Percentiles rank a stretch among this genome's conserved stretches.
phyloP scores from a whole-genome alignment of 1,139 yeast genomes.

The Wickerhamiella infanticola region DNA sequence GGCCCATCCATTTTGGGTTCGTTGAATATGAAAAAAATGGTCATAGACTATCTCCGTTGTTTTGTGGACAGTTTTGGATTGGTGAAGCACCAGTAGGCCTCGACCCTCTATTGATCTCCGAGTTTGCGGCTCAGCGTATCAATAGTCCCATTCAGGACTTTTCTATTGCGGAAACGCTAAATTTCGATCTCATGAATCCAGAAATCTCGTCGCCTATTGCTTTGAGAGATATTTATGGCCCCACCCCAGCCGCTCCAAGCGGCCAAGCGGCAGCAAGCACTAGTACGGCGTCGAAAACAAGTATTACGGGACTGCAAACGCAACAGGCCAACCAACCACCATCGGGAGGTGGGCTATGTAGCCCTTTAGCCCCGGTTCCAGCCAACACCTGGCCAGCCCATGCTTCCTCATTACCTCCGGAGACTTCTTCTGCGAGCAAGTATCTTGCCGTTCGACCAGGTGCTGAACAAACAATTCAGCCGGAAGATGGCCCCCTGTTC shows the following conservation, averaged over 20 bases:
- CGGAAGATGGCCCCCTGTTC: constrained; percentile 65
- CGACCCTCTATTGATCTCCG: background rate
- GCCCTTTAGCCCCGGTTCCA: background rate
- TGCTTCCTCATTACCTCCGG: background rate
- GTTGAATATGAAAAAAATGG: constrained; percentile 28
- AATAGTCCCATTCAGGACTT: background rate
- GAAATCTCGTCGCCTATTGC: constrained; percentile 6
- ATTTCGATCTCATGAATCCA: constrained; percentile 5
- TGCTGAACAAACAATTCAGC: constrained; percentile 16
- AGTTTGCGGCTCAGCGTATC: background rate
- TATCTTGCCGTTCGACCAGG: constrained; percentile 17
- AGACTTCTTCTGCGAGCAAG: background rate
- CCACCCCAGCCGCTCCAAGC: background rate
- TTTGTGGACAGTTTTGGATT: constrained; percentile 24
- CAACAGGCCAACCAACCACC: background rate
- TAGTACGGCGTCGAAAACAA: background rate
- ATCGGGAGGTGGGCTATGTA: background rate
- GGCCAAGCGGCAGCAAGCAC: background rate
- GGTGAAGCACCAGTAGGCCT: constrained; percentile 8
- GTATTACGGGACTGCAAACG: background rate
- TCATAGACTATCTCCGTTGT: constrained; percentile 23
- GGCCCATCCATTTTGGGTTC: constrained; percentile 18
- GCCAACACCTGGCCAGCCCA: background rate
- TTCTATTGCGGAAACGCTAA: background rate
- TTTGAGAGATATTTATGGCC: background rate